Percentiles rank a stretch among this genome's conserved stretches.
Conservation (phyloP, 352 stramenopile genomes). For the Phytophthora capsici region DNA sequence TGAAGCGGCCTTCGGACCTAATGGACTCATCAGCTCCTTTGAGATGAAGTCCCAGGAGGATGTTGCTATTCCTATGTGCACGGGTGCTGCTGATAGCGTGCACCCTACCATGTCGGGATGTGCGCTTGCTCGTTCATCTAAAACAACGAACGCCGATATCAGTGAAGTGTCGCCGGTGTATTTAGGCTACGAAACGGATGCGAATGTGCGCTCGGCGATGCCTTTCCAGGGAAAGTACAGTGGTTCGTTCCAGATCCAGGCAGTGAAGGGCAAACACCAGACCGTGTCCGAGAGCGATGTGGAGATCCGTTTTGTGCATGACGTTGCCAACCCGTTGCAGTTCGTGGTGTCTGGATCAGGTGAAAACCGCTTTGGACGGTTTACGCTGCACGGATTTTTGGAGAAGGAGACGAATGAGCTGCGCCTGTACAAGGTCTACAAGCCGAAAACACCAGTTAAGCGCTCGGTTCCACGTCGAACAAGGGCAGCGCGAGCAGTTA, state of each 20-base stretch:
- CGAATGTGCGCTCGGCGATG: constrained; percentile 65
- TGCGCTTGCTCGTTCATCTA: constrained; percentile 63
- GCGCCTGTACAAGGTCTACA: constrained; percentile 89
- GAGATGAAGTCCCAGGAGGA: constrained; percentile 90
- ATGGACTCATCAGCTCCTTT: constrained; percentile 81
- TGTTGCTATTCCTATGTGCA: constrained; percentile 61
- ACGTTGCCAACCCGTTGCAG: constrained; percentile 63
- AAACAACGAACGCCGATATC: constrained; percentile 41
- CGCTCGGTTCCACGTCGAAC: constrained; percentile 65
- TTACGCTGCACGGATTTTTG: constrained; percentile 74
- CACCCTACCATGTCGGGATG: constrained; percentile 59
- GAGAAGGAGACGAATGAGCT: constrained; percentile 82
- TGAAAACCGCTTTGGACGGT: constrained; percentile 84
- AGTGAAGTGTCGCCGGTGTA: constrained; percentile 63
- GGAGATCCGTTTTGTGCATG: constrained; percentile 82
- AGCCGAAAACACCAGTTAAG: constrained; percentile 82
- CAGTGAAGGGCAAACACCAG: constrained; percentile 82
- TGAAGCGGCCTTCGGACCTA: constrained; percentile 75
- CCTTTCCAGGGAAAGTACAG: constrained; percentile 85
- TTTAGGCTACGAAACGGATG: constrained; percentile 72
- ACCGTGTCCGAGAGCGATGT: constrained; percentile 85
- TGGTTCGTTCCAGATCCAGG: constrained; percentile 89
- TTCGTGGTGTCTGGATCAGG: constrained; percentile 75
- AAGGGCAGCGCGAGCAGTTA: constrained; percentile 30
- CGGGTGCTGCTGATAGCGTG: constrained; percentile 37